phyloP scores from a whole-genome alignment of 495 filamentous ascomycete species.

The Penicillium manginii region DNA sequence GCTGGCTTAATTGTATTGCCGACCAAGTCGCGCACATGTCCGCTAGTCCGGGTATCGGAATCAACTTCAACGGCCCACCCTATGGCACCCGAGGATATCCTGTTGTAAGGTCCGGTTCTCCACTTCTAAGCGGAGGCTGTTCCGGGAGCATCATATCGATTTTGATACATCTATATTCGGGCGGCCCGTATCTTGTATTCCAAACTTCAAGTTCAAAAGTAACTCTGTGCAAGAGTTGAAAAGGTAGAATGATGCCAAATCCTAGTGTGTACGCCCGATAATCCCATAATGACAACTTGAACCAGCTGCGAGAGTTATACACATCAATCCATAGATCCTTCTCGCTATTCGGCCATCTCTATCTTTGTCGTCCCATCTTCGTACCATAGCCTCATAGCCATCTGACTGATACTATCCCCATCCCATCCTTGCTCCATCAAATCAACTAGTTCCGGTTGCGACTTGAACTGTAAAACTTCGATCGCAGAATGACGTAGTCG shows the following conservation, averaged over 20 bases:
- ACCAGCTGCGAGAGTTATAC: neutral
- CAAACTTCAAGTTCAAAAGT: no score
- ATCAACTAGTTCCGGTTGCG: conserved; percentile 13
- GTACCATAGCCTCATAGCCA: conserved; percentile 32
- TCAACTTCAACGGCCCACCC: conserved; percentile 27
- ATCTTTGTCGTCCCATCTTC: conserved; percentile 20
- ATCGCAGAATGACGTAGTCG: conserved; percentile 33
- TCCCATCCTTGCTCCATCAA: conserved; percentile 27
- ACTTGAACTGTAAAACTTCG: conserved; percentile 32
- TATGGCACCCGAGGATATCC: conserved; percentile 25
- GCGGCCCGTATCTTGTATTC: no score
- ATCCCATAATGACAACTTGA: no score
- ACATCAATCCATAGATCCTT: no score
- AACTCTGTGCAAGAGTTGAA: neutral
- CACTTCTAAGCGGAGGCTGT: neutral
- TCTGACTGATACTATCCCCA: conserved; percentile 28
- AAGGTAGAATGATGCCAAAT: neutral
- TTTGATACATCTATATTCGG: no score
- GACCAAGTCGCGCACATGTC: conserved; percentile 22
- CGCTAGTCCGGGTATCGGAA: conserved; percentile 30
- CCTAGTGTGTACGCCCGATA: neutral
- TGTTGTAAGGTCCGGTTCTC: neutral
- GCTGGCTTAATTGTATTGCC: conserved; percentile 1
- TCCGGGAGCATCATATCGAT: neutral
- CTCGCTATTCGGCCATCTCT: neutral